These are phyloP conservation scores for Amanita fuliginea DNA, from an alignment of 768 basidiomycete genomes.

Conservation along the genomic window DNA sequence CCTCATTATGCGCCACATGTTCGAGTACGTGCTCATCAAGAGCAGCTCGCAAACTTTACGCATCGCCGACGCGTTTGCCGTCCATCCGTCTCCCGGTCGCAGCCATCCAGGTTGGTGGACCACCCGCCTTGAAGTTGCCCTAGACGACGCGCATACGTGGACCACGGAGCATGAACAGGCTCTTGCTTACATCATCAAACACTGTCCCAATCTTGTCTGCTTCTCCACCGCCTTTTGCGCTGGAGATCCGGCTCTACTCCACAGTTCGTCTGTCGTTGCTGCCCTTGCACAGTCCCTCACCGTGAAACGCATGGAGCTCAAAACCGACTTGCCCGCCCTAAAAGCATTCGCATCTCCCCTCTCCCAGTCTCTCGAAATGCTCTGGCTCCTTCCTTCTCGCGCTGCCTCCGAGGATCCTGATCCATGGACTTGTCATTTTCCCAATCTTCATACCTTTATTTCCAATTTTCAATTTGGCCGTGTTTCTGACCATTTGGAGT, in stretches of 20 bases:
- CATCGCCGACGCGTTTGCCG: constrained; percentile 9
- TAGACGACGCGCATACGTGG: constrained; percentile 15
- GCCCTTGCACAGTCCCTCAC: constrained; percentile 6
- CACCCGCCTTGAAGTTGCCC: constrained; percentile 15
- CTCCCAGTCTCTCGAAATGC: constrained; percentile 11
- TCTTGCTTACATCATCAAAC: constrained; percentile 12
- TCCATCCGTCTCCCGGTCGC: not conserved
- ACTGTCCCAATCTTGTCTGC: constrained; percentile 14
- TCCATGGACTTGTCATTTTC: constrained; percentile 7
- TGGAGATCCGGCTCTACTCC: constrained; percentile 8
- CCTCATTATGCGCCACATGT: constrained; percentile 10
- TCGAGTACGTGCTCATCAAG: constrained; percentile 14
- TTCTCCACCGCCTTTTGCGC: constrained; percentile 15
- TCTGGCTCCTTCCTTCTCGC: constrained; percentile 14
- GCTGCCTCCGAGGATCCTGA: not conserved
- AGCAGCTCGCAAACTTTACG: constrained; percentile 13
- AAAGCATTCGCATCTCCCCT: constrained; percentile 5
- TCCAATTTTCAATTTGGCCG: constrained; percentile 4
- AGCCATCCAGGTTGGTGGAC: constrained; percentile 10
- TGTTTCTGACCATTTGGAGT: constrained; percentile 8
- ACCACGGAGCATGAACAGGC: constrained; percentile 11
- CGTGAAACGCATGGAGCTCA: constrained; percentile 16
- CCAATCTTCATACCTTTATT: constrained; percentile 14
- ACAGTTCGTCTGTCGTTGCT: constrained; percentile 2
- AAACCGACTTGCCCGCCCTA: constrained; percentile 7